Conservation (phyloP, 306 rosid genomes). For the Cicer chorassanicum region DNA sequence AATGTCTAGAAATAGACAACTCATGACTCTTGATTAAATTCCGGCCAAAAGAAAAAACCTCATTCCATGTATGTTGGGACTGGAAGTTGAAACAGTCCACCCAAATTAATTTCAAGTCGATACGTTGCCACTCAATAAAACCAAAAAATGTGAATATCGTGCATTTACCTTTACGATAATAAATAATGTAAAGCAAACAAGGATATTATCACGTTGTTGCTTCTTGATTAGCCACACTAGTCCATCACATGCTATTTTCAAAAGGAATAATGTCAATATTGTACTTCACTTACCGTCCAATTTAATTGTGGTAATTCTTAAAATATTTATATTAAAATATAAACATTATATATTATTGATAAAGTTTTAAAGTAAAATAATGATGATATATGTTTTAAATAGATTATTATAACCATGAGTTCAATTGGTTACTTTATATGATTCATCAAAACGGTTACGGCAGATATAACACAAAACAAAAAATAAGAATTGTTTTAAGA, state of each 20-base stretch:
- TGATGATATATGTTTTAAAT: too few relatives aligned
- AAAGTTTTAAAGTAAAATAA: too few relatives aligned
- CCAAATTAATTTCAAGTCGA: constrained; percentile 32
- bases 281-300: constrained; percentile 20
- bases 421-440: too few relatives aligned
- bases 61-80: not conserved
- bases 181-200: not conserved
- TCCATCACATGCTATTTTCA: not conserved
- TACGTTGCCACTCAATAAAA: constrained; percentile 16
- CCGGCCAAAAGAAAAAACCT: constrained; percentile 29
- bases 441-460: too few relatives aligned
- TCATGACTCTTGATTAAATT: constrained; percentile 1
- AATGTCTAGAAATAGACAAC: not conserved
- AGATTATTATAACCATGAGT: too few relatives aligned
- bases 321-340: not conserved
- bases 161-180: constrained; percentile 4
- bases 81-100: constrained; percentile 16
- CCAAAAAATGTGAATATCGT: constrained; percentile 33
- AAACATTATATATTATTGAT: too few relatives aligned
- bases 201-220: constrained; percentile 14
- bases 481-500: too few relatives aligned
- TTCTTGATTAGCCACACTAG: constrained; percentile 3
- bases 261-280: not conserved
- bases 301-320: not conserved
- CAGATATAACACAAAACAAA: too few relatives aligned